Evolutionary conservation across 805 yeast species (phyloP).

Genomic region (Saccharomycopsis lassenensis): DNA sequence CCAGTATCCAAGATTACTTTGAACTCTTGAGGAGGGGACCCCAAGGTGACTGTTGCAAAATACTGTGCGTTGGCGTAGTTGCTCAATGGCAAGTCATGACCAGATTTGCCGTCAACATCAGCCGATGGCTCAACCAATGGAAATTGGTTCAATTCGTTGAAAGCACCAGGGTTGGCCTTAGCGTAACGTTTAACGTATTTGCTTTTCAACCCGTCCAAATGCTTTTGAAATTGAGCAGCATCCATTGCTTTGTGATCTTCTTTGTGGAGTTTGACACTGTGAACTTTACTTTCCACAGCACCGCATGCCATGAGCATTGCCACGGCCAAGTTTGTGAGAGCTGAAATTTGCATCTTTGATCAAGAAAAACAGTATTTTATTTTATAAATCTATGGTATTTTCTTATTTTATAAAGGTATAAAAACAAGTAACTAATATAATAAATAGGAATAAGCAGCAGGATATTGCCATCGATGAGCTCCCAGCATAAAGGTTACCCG

Average conservation of each 20-base stretch:
- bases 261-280: slow-evolving; percentile 48
- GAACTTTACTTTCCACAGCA: slow-evolving; percentile 37
- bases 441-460: too few relatives aligned
- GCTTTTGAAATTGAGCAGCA: slow-evolving; percentile 44
- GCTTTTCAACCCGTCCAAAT: slow-evolving; percentile 46
- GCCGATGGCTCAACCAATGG: slow-evolving; percentile 22
- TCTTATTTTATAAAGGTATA: too few relatives aligned
- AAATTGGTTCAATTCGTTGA: slow-evolving; percentile 4
- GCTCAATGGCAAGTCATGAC: slow-evolving; percentile 74
- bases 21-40: slow-evolving; percentile 89
- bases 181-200: slow-evolving; percentile 47
- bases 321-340: slow-evolving; percentile 10
- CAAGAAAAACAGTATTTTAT: background rate
- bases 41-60: slow-evolving; percentile 80
- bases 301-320: slow-evolving; percentile 10
- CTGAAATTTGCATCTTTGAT: slow-evolving; percentile 13
- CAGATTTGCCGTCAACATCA: slow-evolving; percentile 28
- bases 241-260: slow-evolving; percentile 45
- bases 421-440: too few relatives aligned
- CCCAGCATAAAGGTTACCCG: too few relatives aligned
- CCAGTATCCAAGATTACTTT: slow-evolving; percentile 96
- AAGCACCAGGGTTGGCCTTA: slow-evolving; percentile 30
- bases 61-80: slow-evolving; percentile 95
- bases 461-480: background rate
- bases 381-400: background rate